Conservation (phyloP, 495 filamentous ascomycete species). For the Talaromyces borbonicus region DNA sequence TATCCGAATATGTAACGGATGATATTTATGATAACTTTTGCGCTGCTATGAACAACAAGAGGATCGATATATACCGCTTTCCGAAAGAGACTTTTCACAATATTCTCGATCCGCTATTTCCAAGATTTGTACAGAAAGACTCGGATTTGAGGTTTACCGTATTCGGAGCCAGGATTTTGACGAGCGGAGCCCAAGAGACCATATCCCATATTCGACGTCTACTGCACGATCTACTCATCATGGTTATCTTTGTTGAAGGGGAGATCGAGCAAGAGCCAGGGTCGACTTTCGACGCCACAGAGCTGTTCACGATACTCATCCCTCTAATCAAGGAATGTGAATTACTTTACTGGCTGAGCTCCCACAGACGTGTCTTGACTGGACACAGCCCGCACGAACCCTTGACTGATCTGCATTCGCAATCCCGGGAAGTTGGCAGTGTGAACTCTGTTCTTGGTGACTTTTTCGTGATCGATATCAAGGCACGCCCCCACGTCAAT, state of each 20-base stretch:
- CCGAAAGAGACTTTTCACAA: slow-evolving; percentile 41
- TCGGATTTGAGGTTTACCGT: slow-evolving; percentile 44
- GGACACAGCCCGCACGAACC: slow-evolving; percentile 11
- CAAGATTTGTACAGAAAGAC: slow-evolving; percentile 30
- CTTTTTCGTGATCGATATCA: slow-evolving; percentile 38
- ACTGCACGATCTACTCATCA: slow-evolving; percentile 70
- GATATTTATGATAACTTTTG: slow-evolving; percentile 47
- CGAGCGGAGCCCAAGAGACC: slow-evolving; percentile 70
- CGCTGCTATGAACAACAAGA: slow-evolving; percentile 28
- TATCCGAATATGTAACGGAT: slow-evolving; percentile 63
- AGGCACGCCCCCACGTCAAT: slow-evolving; percentile 31
- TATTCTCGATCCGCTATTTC: slow-evolving; percentile 34
- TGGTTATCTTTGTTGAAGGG: slow-evolving; percentile 72
- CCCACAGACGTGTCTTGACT: slow-evolving; percentile 32
- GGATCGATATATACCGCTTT: slow-evolving; percentile 32
- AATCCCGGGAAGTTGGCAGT: slow-evolving; percentile 17
- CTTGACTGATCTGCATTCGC: slow-evolving; percentile 17
- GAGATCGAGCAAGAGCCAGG: slow-evolving; percentile 61
- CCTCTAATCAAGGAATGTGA: slow-evolving; percentile 61
- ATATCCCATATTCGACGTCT: slow-evolving; percentile 54
- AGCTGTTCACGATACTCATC: slow-evolving; percentile 58
- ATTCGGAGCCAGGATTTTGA: slow-evolving; percentile 62
- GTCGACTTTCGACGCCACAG: slow-evolving; percentile 54
- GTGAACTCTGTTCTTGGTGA: slow-evolving; percentile 36
- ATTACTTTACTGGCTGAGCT: slow-evolving; percentile 72